Conservation (phyloP, 192 early-diverging fungal genomes). For the Rhizophagus sp. region DNA sequence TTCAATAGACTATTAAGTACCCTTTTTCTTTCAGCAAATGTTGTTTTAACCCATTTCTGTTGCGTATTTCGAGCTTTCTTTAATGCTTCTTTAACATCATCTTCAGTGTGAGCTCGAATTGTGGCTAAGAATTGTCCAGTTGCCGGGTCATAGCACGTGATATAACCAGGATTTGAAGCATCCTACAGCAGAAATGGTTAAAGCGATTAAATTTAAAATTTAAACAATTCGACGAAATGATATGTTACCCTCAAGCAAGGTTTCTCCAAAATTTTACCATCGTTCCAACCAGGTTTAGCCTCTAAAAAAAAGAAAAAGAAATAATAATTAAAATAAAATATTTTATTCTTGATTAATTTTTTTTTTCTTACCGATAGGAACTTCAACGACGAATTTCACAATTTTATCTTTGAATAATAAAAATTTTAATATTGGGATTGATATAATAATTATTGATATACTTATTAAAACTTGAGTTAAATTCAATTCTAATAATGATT, state of each 20-base stretch:
- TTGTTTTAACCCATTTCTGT: conserved; percentile 63
- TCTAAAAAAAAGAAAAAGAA: conserved; percentile 4
- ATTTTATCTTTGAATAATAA: neutral
- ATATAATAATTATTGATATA: neutral
- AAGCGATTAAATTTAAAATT: too few relatives aligned
- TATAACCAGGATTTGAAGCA: conserved; percentile 49
- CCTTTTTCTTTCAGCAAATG: conserved; percentile 70
- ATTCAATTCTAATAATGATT: neutral
- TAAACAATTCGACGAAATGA: neutral
- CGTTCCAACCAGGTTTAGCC: conserved; percentile 50
- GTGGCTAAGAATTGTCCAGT: conserved; percentile 73
- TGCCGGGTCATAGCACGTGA: conserved; percentile 84
- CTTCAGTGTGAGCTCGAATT: conserved; percentile 55
- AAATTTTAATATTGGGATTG: neutral
- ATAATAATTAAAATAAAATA: neutral
- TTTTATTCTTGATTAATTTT: neutral
- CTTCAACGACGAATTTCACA: neutral
- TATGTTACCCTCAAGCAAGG: conserved; percentile 47
- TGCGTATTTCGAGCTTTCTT: conserved; percentile 64
- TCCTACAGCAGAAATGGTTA: conserved; percentile 36
- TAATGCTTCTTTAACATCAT: conserved; percentile 60
- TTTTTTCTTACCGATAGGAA: neutral
- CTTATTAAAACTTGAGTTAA: neutral
- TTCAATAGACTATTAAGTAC: conserved; percentile 72
- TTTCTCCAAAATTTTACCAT: conserved; percentile 46